Base-by-base conservation (phyloP, 2,329 filamentous ascomycete genomes). In the Graphiopsis chlorocephala region DNA sequence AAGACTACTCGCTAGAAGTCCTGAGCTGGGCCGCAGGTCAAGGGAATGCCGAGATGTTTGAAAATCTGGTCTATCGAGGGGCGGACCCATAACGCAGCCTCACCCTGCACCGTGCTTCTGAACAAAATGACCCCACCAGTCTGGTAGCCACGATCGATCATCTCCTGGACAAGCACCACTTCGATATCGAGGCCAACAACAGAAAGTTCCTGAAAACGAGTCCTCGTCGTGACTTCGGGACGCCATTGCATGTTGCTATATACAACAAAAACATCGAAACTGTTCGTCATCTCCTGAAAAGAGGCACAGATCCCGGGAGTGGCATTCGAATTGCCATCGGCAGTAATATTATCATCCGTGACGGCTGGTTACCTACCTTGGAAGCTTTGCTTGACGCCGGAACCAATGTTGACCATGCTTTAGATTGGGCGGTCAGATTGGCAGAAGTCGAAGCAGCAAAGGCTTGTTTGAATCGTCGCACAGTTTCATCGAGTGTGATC, bases 41-140 rank as follows among this genome's bases (percentile, higher is more conserved):
- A 7, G 66, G 65, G 12, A 55, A 68, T 23, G 28, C 66, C 20
- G 62, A 63, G 29, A 20, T 65, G n/a, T 62, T 68, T 33, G 52
- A 65, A 31, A 59, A 66, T 23, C 55, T 68, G 11, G 65, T 67
- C 0, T 20, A 35, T 12, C 52, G 65, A 45, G 66, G 65, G n/a
- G 66, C 66, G 10, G 65, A 67, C 26, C 62, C 63, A 25, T 15
- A 15, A 2, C 42, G 26, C 2, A 66, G 66, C 28, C 25, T 67
- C 8, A 63, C 66, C 7, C 45, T 65, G 3, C 65, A 68, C 23
- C 52, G 52, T 17, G 59, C 26, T 8, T 66, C 64, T 1, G 58
- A 53, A 42, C 59, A 56, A 35, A 53, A 50, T 17, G 61, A 64
- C 29, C 26, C 26, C 2, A 15, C 62, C 11, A 23, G 57, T 20